Base-by-base conservation (phyloP, 768 basidiomycete genomes). In the Boletus insuetus region DNA sequence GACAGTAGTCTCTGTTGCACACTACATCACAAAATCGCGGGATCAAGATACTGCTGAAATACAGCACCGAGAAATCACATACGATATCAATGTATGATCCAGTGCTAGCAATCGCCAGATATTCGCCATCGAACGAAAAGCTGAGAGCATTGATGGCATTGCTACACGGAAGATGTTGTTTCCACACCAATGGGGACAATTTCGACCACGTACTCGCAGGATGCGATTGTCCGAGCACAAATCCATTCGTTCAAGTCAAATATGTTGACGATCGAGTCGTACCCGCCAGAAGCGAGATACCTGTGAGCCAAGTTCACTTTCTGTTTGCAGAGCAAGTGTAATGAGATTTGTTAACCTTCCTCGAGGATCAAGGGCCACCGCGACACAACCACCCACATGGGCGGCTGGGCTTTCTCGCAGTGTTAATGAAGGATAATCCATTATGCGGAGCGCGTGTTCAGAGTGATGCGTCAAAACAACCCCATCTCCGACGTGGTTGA, bases 101-200 rank as follows among this genome's bases (percentile, higher is more conserved):
- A 10, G 79, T 77, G 57, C 77, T 88, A 10, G 89, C 86, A 47
- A 91, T 85, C 17, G 90, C 90, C 44, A 92, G 69, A 64, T 85
- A 92, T 74, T 93, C 90, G 34, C 90, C 90, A 60, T 92, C 90
- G 58, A 86, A 79, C 13, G 89, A 91, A 77, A 91, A 93, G 67
- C 86, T 89, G 19, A 91, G 70, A 19, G 81, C 79, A 56, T 81
- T 88, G 63, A 91, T 87, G 20, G 83, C 78, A 64, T 90, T 76
- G 53, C 90, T 91, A 61, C 14, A 53, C 1, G 13, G 24, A 56
- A n/a, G 40, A 54, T 56, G 19, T 44, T 20, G 49, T 40, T 38
- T 31, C 35, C 41, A 38, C 35, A 16, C 8, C 32, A 34, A 26
- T 2, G 31, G 7, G 3, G 40, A 58, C 11, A 16, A 4, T 7